Evolutionary conservation across 306 rosid genomes (phyloP), one percentile per base, ranked within the genome.

Genomic region (Cotoneaster glaucophyllus): DNA sequence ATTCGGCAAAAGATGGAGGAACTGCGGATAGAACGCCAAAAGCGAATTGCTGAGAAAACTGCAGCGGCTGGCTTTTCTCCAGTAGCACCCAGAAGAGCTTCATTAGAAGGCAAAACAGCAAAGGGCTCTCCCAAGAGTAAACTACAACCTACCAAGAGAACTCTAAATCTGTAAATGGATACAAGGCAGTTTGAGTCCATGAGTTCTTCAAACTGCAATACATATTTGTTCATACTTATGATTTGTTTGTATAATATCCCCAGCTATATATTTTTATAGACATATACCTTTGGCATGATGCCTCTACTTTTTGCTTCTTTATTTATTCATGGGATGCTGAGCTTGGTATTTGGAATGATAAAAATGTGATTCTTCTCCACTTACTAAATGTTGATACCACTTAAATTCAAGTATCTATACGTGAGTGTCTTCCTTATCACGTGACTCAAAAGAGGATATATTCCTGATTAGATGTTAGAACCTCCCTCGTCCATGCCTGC

Each of bases 31-130:
- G 88, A 89, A 80, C 89, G 89, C 54, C 89, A 85, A 81, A 85
- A 85, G 73, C 85, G 93, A 87, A 89, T 89, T 4, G 85, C 89
- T 4, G 93, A 87, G 81, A 87, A 88, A 87, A 85, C 88, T 64
- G 88, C 91, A 54, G 82, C 88, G 37, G 64, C 59, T 48, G 82
- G 87, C 69, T 74, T 78, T 71, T 70, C 72, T 68, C 78, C 82
- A 64, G 69, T 53, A 11, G 66, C 44, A 15, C 68, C 84, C 7
- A 86, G 59, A 71, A 88, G 82, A 71, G 81, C 54, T 76, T 79
- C 83, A 67, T 59, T 59, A 24, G 86, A 78, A 71, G 80, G 80
- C 32, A 78, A 80, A 53, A 66, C 82, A 74, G 45, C 85, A 31
- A 82, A 70, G 72, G 74, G 81, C 64, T 75, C 86, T 67, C 67